Conservation (phyloP, 2,329 filamentous ascomycete species). For the Colletotrichum melonis region DNA sequence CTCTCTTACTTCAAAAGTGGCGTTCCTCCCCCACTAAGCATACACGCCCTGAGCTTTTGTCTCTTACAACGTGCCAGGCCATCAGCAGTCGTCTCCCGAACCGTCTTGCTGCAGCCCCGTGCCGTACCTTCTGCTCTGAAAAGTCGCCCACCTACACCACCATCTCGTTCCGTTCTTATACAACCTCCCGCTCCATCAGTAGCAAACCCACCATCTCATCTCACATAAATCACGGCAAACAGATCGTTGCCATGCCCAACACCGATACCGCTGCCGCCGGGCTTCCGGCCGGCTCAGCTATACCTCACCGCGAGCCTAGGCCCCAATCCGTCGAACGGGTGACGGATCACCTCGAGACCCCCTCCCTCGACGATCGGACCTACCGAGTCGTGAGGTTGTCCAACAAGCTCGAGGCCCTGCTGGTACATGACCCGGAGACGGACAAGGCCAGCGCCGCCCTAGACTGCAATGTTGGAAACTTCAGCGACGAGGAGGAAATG, state of each 20-base stretch:
- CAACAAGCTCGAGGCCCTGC: conserved; percentile 89
- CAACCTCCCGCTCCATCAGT: neutral
- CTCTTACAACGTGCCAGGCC: conserved; percentile 22
- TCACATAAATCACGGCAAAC: conserved; percentile 6
- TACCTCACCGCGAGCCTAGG: conserved; percentile 43
- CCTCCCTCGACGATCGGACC: conserved; percentile 83
- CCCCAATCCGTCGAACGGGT: conserved; percentile 54
- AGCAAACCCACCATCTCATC: neutral
- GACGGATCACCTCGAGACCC: conserved; percentile 82
- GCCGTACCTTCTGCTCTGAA: conserved; percentile 16
- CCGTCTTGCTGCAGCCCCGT: conserved; percentile 26
- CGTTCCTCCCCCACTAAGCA: conserved; percentile 26
- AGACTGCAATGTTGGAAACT: conserved; percentile 96
- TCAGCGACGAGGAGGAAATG: conserved; percentile 91
- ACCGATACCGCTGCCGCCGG: conserved; percentile 36
- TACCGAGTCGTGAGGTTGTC: conserved; percentile 88
- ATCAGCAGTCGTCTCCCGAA: conserved; percentile 27
- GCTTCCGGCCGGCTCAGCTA: conserved; percentile 35
- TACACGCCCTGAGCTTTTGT: conserved; percentile 16
- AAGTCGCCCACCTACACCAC: neutral
- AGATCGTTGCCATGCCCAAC: conserved; percentile 36
- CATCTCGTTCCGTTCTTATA: neutral
- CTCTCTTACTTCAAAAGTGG: conserved; percentile 31
- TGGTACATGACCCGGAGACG: conserved; percentile 94
- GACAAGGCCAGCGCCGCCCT: conserved; percentile 97